Base-by-base conservation (phyloP, 2,329 filamentous ascomycete genomes). In the Gnomoniopsis sp. region DNA sequence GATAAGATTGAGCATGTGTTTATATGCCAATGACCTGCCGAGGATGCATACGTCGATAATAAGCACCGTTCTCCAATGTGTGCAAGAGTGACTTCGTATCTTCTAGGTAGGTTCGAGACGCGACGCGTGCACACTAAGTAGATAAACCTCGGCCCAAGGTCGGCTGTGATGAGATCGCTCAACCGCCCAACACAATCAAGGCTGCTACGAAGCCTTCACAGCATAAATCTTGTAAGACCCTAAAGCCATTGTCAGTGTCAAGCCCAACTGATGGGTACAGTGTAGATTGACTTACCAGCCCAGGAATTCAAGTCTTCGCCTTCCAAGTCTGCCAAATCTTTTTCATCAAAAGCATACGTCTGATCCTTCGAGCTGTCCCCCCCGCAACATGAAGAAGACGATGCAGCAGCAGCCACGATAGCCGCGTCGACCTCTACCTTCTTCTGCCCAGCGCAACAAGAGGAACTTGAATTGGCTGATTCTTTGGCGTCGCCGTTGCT, bases 221-320 rank as follows among this genome's bases (percentile, higher is more conserved):
- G 78, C 79, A 63, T 79, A 82, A 44, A 82, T 77, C 62, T 80
- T 77, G 64, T 76, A 82, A 0, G 79, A 79, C 3, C 75, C 77
- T 77, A 52, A 36, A 50, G 0, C 49, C 33, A n/a, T 46, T 23
- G 49, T 58, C n/a, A 63, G 41, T 50, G 49, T 6, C 22, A 2
- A 19, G 3, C 43, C n/a, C 26, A 34, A 3, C 38, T 12, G 1
- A 17, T 21, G 30, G 58, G 19, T 19, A 57, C 48, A 53, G 43
- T 23, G 30, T 7, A 30, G 8, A 34, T 36, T 3, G 21, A 75
- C 77, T 69, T 65, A 81, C 77, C 79, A 61, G 73, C 77, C 75
- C 75, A 82, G 55, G 77, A 72, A 67, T 83, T 83, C 49, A 80
- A 74, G 63, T 83, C 75, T 47, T 72, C 62, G 55, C 70, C 67